Evolutionary conservation across 768 basidiomycete species (phyloP).

Genomic region (Strobilomyces confusus): DNA sequence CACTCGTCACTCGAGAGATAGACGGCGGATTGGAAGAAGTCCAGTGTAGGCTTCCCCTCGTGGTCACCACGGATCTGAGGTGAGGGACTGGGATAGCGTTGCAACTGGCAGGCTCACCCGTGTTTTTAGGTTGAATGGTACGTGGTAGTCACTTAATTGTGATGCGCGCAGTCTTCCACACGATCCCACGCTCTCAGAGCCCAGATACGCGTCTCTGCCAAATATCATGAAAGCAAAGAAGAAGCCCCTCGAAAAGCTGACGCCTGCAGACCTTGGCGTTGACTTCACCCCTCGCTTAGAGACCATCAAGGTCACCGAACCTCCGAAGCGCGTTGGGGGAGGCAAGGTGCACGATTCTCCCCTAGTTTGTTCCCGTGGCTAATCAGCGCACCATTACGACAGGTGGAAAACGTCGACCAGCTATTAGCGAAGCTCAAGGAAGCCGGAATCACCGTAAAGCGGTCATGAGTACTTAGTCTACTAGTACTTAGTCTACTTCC

Average conservation of each 20-base stretch:
- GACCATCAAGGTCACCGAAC: conserved; percentile 84
- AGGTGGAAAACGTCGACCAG: conserved; percentile 86
- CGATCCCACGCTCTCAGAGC: conserved; percentile 51
- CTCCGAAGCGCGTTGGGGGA: conserved; percentile 86
- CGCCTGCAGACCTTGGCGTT: conserved; percentile 72
- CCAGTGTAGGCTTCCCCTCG: conserved; percentile 70
- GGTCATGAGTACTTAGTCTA: conserved; percentile 11
- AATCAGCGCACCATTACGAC: not conserved
- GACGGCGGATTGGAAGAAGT: conserved; percentile 92
- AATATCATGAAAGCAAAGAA: conserved; percentile 99
- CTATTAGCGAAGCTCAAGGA: conserved; percentile 86
- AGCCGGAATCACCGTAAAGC: conserved; percentile 52
- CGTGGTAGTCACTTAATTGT: conserved; percentile 5
- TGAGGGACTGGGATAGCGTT: conserved; percentile 36
- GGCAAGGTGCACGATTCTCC: conserved; percentile 58
- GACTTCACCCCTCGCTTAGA: conserved; percentile 83
- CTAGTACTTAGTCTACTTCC: not conserved
- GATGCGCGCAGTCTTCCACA: not conserved
- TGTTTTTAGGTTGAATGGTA: conserved; percentile 65
- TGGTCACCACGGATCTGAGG: conserved; percentile 93
- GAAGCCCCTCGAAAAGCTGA: conserved; percentile 86
- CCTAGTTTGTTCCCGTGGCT: not conserved
- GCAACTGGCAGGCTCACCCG: not conserved
- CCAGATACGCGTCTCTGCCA: conserved; percentile 94
- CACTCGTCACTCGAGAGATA: conserved; percentile 80